phyloP scores from a whole-genome alignment of 164 flowering plant genomes.

The Warburgia ugandensis region DNA sequence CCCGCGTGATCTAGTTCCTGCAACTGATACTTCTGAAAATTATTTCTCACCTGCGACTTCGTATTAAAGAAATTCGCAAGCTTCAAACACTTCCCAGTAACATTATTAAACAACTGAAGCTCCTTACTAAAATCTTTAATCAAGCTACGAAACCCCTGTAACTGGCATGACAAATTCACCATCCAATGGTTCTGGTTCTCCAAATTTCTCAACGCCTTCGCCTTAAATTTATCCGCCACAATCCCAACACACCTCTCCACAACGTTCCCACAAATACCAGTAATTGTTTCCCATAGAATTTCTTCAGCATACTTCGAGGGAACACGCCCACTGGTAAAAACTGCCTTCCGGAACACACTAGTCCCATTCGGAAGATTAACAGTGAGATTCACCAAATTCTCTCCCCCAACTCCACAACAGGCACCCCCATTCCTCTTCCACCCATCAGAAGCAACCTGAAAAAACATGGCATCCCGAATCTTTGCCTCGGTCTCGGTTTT shows the following conservation, averaged over 20 bases:
- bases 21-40: conserved; percentile 60
- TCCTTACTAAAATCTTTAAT: conserved; percentile 70
- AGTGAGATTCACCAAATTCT: conserved; percentile 56
- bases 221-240: conserved; percentile 70
- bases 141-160: conserved; percentile 62
- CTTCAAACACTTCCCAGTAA: conserved; percentile 49
- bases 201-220: conserved; percentile 68
- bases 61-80: conserved; percentile 55
- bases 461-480: conserved; percentile 86
- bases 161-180: conserved; percentile 83
- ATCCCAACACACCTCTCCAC: conserved; percentile 73
- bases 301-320: conserved; percentile 84
- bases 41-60: conserved; percentile 41
- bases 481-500: conserved; percentile 62
- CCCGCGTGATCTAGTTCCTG: conserved; percentile 64
- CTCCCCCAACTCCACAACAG: no score
- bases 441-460: conserved; percentile 82
- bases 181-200: conserved; percentile 85
- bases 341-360: conserved; percentile 67
- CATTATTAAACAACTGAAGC: conserved; percentile 56
- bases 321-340: conserved; percentile 51
- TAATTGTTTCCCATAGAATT: conserved; percentile 62
- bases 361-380: conserved; percentile 95
- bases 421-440: no score
- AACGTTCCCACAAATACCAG: conserved; percentile 47